Conservation (phyloP, 257 asterid species). For the Catharanthus roseus region DNA sequence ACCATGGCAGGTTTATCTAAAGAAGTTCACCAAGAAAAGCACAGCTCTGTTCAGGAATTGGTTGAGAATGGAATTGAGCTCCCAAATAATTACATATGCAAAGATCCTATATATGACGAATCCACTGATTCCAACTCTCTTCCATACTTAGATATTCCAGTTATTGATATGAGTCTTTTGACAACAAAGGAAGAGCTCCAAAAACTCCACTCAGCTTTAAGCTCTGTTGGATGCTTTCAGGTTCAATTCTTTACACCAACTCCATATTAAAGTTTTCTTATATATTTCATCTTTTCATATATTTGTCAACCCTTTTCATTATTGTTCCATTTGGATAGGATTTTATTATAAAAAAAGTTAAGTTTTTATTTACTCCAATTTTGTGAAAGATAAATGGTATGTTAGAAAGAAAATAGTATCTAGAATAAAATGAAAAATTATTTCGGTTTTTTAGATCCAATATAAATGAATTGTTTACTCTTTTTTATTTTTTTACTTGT, state of each 20-base stretch:
- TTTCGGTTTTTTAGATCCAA: too few relatives aligned
- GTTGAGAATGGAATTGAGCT: slow-evolving; percentile 35
- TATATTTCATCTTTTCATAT: too few relatives aligned
- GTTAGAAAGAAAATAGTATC: too few relatives aligned
- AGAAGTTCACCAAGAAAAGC: slow-evolving; percentile 9
- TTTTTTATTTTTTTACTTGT: too few relatives aligned
- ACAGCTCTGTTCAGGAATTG: slow-evolving; percentile 39
- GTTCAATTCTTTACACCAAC: not conserved
- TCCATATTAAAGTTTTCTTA: too few relatives aligned
- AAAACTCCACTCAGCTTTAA: not conserved
- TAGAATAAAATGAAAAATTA: too few relatives aligned
- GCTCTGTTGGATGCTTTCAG: not conserved
- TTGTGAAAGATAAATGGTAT: too few relatives aligned
- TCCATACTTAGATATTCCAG: slow-evolving; percentile 35
- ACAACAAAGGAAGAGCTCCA: not conserved
- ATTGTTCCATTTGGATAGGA: too few relatives aligned
- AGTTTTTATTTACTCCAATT: too few relatives aligned
- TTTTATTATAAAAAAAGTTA: too few relatives aligned
- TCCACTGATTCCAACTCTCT: slow-evolving; percentile 19
- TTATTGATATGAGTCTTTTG: slow-evolving; percentile 34
- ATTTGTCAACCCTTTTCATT: too few relatives aligned
- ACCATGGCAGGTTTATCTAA: slow-evolving; percentile 21
- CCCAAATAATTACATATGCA: slow-evolving; percentile 39
- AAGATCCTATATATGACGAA: slow-evolving; percentile 24
- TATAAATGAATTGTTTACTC: too few relatives aligned